Percentiles rank a stretch among this genome's conserved stretches.
Conservation (phyloP, 2,329 filamentous ascomycete genomes). For the Colletotrichum liriopes region DNA sequence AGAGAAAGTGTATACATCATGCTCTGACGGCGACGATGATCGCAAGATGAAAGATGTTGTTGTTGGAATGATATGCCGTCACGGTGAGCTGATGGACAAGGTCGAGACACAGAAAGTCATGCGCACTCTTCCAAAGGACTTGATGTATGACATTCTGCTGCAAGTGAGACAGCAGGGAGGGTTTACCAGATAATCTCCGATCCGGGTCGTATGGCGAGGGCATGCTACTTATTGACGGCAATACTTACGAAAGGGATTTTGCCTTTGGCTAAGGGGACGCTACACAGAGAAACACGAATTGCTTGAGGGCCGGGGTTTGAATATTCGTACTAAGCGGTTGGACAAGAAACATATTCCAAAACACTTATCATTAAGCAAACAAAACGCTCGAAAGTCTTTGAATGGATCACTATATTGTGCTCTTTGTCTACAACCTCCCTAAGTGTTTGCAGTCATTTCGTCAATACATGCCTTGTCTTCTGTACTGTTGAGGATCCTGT, state of each 20-base stretch:
- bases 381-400: no score
- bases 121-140: slow-evolving; percentile 28
- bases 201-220: fast-evolving
- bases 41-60: slow-evolving; percentile 32
- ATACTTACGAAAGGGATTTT: not conserved
- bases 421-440: no score
- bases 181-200: not conserved
- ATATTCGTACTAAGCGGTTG: not conserved
- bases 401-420: no score
- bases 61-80: slow-evolving; percentile 30
- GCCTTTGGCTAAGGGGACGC: not conserved
- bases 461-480: no score
- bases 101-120: slow-evolving; percentile 30
- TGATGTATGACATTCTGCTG: slow-evolving; percentile 34
- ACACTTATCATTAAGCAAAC: no score
- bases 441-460: no score
- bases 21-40: slow-evolving; percentile 20
- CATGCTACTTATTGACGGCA: not conserved
- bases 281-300: not conserved
- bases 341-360: no score
- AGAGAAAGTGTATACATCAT: slow-evolving; percentile 21
- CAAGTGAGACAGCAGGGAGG: slow-evolving; percentile 24
- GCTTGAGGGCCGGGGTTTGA: not conserved
- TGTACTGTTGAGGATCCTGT: no score
- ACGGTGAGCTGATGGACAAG: slow-evolving; percentile 29